Conservation (phyloP, 2,329 filamentous ascomycete species). For the Aspergillus glaucus region DNA sequence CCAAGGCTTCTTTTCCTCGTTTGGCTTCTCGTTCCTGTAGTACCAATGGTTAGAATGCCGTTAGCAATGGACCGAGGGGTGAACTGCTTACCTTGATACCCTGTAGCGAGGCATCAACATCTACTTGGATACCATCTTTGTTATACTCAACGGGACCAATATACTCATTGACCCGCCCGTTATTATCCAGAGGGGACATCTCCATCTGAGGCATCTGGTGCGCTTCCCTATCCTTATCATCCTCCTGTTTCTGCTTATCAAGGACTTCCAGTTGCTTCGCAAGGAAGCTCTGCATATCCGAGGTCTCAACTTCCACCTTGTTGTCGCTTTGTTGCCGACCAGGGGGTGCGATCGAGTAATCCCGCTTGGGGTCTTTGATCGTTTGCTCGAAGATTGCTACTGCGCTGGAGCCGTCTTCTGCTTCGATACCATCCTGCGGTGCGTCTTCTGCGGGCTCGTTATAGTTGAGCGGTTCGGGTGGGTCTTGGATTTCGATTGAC, state of each 20-base stretch:
- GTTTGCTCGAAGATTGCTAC: slow-evolving; percentile 72
- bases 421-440: slow-evolving; percentile 15
- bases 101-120: slow-evolving; percentile 88
- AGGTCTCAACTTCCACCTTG: slow-evolving; percentile 56
- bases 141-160: slow-evolving; percentile 97
- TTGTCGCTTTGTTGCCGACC: slow-evolving; percentile 39
- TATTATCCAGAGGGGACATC: slow-evolving; percentile 32
- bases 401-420: slow-evolving; percentile 48
- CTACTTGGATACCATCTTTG: slow-evolving; percentile 93
- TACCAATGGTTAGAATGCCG: slow-evolving; percentile 6
- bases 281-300: slow-evolving; percentile 73
- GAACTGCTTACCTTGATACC: slow-evolving; percentile 62
- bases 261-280: slow-evolving; percentile 67
- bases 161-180: slow-evolving; percentile 59
- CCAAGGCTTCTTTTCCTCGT: slow-evolving; percentile 29
- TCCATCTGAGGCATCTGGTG: slow-evolving; percentile 30
- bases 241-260: slow-evolving; percentile 57
- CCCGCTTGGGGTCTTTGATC: slow-evolving; percentile 66
- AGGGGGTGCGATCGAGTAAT: slow-evolving; percentile 50
- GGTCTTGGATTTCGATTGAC: slow-evolving; percentile 71
- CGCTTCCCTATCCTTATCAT: slow-evolving; percentile 40
- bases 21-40: slow-evolving; percentile 40
- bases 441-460: slow-evolving; percentile 18
- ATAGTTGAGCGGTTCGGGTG: slow-evolving; percentile 20
- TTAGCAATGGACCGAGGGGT: background rate